These are phyloP conservation scores for Sporothrix brunneoviolacea DNA, from an alignment of 2,329 filamentous ascomycete species.

Conservation along the genomic window DNA sequence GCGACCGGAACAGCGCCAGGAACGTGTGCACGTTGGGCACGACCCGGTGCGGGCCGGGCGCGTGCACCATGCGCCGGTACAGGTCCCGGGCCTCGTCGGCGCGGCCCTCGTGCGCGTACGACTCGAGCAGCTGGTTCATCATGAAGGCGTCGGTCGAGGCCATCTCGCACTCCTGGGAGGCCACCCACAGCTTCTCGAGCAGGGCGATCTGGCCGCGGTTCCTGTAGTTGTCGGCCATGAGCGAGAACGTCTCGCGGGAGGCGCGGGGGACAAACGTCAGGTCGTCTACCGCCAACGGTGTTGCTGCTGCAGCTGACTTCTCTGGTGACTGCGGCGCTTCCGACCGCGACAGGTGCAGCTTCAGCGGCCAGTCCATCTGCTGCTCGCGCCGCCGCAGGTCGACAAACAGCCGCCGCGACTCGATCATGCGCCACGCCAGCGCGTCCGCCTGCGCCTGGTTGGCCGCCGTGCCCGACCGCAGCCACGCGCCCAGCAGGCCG, in stretches of 20 bases:
- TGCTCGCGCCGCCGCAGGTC: conserved; percentile 34
- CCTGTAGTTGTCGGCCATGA: conserved; percentile 67
- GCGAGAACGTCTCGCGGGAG: conserved; percentile 69
- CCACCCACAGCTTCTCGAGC: conserved; percentile 54
- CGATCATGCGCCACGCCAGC: conserved; percentile 72
- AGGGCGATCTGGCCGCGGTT: conserved; percentile 51
- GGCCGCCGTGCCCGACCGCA: conserved; percentile 53
- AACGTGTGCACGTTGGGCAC: conserved; percentile 63
- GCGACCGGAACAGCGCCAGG: conserved; percentile 57
- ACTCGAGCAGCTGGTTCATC: conserved; percentile 70
- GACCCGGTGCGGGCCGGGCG: conserved; percentile 31
- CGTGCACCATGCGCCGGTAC: conserved; percentile 48
- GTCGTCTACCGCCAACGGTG: conserved; percentile 14
- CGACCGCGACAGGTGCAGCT: conserved; percentile 19
- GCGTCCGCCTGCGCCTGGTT: conserved; percentile 57
- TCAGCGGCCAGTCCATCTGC: conserved; percentile 22
- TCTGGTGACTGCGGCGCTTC: no score
- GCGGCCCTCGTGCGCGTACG: conserved; percentile 54
- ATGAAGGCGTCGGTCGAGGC: conserved; percentile 62
- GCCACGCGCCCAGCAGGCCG: conserved; percentile 71
- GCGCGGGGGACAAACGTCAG: conserved; percentile 46
- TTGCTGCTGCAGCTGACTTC: not conserved
- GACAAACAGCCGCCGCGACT: conserved; percentile 59
- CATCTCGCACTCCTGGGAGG: conserved; percentile 58
- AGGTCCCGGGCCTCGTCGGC: conserved; percentile 47